Percentiles rank a stretch among this genome's conserved stretches.
Evolutionary conservation across 768 basidiomycete genomes (phyloP).

Genomic region (Lactarius sp.): DNA sequence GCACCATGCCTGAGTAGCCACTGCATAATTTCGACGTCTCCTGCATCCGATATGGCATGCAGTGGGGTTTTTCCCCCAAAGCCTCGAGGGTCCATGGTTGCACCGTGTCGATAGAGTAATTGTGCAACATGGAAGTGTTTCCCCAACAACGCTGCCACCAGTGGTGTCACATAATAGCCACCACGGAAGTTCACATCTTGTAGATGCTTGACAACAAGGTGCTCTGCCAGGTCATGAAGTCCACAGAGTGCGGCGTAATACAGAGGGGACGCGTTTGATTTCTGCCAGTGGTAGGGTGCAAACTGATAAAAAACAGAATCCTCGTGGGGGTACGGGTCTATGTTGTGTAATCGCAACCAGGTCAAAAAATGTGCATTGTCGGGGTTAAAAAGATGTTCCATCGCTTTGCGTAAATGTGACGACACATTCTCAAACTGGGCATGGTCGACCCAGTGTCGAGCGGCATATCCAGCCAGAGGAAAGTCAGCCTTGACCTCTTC

Average conservation of each 20-base stretch:
- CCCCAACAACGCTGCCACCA: background rate
- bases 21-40: background rate
- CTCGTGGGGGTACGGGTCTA: background rate
- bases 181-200: background rate
- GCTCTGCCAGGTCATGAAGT: background rate
- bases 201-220: background rate
- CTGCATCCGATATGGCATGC: background rate
- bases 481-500: too few species aligned
- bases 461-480: background rate
- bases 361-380: background rate
- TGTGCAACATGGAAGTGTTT: background rate
- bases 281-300: background rate
- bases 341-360: background rate
- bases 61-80: background rate
- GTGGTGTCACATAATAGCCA: background rate
- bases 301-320: background rate
- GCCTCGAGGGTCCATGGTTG: background rate
- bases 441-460: background rate
- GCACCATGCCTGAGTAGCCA: background rate
- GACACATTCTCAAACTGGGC: background rate
- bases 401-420: background rate
- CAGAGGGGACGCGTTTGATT: background rate
- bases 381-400: background rate
- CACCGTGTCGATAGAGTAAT: background rate
- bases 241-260: slow-evolving; percentile 3